Evolutionary conservation across 148 eudicot species (phyloP), one percentile per base, ranked within the genome.

Genomic region (Vaccinium vitisidaea): DNA sequence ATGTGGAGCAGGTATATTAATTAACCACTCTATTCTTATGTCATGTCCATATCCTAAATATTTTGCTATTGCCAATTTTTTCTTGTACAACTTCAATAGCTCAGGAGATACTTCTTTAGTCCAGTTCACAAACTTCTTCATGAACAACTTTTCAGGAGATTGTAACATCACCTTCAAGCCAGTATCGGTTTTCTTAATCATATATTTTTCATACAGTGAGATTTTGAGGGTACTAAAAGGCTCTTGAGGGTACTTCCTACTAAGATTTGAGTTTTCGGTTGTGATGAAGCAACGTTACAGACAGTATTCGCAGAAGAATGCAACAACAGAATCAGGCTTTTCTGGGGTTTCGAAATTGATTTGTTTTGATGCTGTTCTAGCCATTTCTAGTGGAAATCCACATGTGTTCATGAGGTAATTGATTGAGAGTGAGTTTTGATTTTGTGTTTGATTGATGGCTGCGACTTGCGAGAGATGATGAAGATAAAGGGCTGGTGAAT

Each of bases 201-300:
- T 21, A 13, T 85, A 85, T 43, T 84, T 82, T 15, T 63, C 63
- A 70, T 81, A 21, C 70, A 84, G 76, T 76, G 75, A 32, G 36
- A 32, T 32, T 32, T 54, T 32, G 58, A 54, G 1, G 1, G 58
- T 0, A 54, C 58, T 54, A 54, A 16, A 54, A 21, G 69, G 53
- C 14, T 21, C 3, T 21, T 0, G 67, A 11, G 67, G 67, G 25
- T 19, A 2, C 23, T 6, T 61, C n/a, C 30, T 65, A 14, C 23
- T 25, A 36, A 65, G 5, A 65, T 23, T 65, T 65, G 11, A 23
- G 14, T 30, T 30, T 65, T 65, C 32, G 71, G 32, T 23, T 25
- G 23, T 65, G 32, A 5, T 65, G 71, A 65, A 65, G 30, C 71
- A 27, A 2, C 77, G 61, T 6, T 10, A 78, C 39, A 36, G 39